Evolutionary conservation across 2,329 filamentous ascomycete genomes (phyloP).

Genomic region (Pseudohalonectria lignicola): DNA sequence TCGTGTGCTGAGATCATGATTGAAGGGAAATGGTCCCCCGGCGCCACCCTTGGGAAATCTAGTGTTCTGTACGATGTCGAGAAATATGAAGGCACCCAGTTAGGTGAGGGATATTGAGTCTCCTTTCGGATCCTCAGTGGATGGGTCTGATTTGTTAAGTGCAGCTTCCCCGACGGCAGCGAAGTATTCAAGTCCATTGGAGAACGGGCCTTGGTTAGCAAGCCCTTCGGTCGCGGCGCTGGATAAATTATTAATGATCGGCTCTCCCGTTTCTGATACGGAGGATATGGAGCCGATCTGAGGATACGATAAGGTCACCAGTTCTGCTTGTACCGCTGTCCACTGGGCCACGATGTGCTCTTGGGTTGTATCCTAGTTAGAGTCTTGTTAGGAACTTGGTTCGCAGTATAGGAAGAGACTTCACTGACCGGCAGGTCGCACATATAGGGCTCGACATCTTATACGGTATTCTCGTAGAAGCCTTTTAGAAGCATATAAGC

Average conservation of each 20-base stretch:
- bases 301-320: constrained; percentile 11
- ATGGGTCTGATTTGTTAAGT: constrained; percentile 4
- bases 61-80: constrained; percentile 12
- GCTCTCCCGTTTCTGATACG: constrained; percentile 8
- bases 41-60: constrained; percentile 9
- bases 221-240: background rate
- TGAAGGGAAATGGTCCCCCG: constrained; percentile 11
- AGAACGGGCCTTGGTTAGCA: constrained; percentile 10
- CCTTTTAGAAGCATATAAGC: constrained; percentile 16
- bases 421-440: constrained; percentile 10
- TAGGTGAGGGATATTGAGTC: background rate
- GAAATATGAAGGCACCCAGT: constrained; percentile 11
- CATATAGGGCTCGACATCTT: constrained; percentile 10
- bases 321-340: constrained; percentile 10
- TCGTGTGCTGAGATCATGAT: constrained; percentile 19
- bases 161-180: constrained; percentile 9
- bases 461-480: constrained; percentile 12
- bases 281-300: constrained; percentile 14
- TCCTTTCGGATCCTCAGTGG: background rate
- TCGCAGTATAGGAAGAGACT: background rate
- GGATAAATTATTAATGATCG: constrained; percentile 10
- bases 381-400: constrained; percentile 2
- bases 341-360: constrained; percentile 13
- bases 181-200: constrained; percentile 11
- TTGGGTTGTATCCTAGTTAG: constrained; percentile 6